These are phyloP conservation scores for Suillus discolor DNA, from an alignment of 768 basidiomycete species.

Conservation along the genomic window DNA sequence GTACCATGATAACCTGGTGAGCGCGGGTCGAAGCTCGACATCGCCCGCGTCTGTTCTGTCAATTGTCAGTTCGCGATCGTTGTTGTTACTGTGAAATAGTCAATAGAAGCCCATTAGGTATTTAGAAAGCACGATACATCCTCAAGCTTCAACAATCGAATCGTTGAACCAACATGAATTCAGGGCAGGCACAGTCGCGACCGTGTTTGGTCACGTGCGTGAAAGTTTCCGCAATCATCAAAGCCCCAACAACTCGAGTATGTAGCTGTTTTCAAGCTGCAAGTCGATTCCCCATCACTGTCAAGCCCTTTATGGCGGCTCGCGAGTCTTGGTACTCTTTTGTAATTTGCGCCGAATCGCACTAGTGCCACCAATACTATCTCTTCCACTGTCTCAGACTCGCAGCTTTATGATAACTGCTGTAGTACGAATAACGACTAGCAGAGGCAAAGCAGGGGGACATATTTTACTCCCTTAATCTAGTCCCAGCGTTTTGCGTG, in stretches of 20 bases:
- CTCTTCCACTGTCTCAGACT: not conserved
- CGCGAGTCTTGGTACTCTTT: not conserved
- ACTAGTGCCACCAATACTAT: not conserved
- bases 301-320: not conserved
- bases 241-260: no score
- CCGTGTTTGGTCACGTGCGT: conserved; percentile 41
- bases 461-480: no score
- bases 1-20: conserved; percentile 63
- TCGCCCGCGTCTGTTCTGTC: conserved; percentile 22
- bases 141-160: conserved; percentile 18
- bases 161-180: conserved; percentile 31
- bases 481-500: no score
- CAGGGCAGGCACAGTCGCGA: conserved; percentile 43
- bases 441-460: no score
- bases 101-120: conserved; percentile 7
- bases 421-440: no score
- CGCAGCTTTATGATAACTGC: no score
- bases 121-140: conserved; percentile 40
- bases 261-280: no score
- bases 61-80: conserved; percentile 33
- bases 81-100: not conserved
- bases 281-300: no score
- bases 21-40: conserved; percentile 46
- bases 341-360: not conserved
- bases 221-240: not conserved